Percentiles rank a stretch among this genome's conserved stretches.
Conservation (phyloP, 2,329 filamentous ascomycete genomes). For the Helminthosporium solani region DNA sequence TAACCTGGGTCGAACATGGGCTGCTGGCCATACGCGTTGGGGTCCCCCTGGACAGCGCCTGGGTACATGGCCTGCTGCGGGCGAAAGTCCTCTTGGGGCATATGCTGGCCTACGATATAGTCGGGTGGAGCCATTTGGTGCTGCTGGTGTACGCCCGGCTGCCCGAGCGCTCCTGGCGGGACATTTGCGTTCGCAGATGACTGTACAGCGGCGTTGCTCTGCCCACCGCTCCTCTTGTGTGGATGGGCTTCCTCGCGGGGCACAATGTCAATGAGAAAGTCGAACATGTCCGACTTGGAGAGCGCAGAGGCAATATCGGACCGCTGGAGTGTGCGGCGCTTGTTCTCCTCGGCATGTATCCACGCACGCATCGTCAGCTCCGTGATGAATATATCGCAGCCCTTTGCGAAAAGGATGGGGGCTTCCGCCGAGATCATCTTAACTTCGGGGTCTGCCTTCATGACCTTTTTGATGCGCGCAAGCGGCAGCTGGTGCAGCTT, state of each 20-base stretch:
- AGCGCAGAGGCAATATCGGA: conserved; percentile 95
- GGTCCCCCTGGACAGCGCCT: conserved; percentile 72
- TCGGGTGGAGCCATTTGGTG: conserved; percentile 58
- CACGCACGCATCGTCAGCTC: conserved; percentile 98
- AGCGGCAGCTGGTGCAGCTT: conserved; percentile 95
- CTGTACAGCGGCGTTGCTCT: conserved; percentile 40
- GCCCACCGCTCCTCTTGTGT: conserved; percentile 65
- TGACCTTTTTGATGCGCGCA: conserved; percentile 99
- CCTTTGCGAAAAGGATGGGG: conserved; percentile 96
- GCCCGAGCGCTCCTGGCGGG: conserved; percentile 40
- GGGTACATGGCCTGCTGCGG: conserved; percentile 80
- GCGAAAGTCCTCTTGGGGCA: conserved; percentile 67
- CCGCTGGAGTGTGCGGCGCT: conserved; percentile 88
- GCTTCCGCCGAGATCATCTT: conserved; percentile 99
- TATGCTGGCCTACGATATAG: conserved; percentile 59
- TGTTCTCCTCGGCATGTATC: conserved; percentile 99
- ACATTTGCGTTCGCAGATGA: conserved; percentile 44
- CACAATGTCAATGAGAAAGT: conserved; percentile 98
- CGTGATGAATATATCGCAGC: conserved; percentile 98
- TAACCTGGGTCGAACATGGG: conserved; percentile 85
- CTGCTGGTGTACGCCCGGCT: conserved; percentile 46
- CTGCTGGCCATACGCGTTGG: conserved; percentile 73
- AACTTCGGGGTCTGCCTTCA: conserved; percentile 98
- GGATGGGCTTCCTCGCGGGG: conserved; percentile 89
- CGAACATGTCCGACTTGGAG: conserved; percentile 99